Evolutionary conservation across 2,329 filamentous ascomycete species (phyloP).

Genomic region (Fusarium buxicola): DNA sequence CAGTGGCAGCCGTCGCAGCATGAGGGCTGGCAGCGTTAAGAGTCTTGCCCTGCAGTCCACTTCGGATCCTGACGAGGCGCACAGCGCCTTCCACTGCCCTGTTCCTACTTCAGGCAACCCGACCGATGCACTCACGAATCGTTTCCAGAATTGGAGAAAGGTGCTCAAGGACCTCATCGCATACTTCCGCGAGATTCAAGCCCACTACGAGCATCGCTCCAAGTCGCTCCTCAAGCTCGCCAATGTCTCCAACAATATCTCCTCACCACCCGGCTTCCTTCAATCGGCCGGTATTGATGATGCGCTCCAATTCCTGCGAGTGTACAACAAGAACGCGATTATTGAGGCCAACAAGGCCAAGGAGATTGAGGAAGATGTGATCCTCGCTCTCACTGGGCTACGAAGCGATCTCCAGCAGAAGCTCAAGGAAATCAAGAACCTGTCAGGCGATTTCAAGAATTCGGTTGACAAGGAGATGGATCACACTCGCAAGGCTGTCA

Average conservation of each 20-base stretch:
- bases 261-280: conserved; percentile 80
- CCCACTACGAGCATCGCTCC: conserved; percentile 85
- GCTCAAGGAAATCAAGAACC: conserved; percentile 96
- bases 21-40: conserved; percentile 86
- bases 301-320: conserved; percentile 81
- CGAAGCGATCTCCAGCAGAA: conserved; percentile 92
- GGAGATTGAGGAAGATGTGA: conserved; percentile 92
- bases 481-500: conserved; percentile 80
- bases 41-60: conserved; percentile 80
- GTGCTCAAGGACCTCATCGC: conserved; percentile 92
- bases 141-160: conserved; percentile 98
- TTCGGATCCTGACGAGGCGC: conserved; percentile 74
- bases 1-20: conserved; percentile 82
- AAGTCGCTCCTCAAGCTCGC: conserved; percentile 87
- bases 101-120: conserved; percentile 89
- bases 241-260: conserved; percentile 84
- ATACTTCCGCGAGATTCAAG: conserved; percentile 93
- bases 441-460: conserved; percentile 97
- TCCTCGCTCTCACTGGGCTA: conserved; percentile 85
- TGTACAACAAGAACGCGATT: conserved; percentile 85
- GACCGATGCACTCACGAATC: conserved; percentile 85
- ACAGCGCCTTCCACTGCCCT: conserved; percentile 90
- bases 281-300: conserved; percentile 87
- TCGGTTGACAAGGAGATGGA: conserved; percentile 96
- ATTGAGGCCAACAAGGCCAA: conserved; percentile 86